phyloP scores from a whole-genome alignment of 2,329 filamentous ascomycete genomes.

The Colletotrichum higginsianum region DNA sequence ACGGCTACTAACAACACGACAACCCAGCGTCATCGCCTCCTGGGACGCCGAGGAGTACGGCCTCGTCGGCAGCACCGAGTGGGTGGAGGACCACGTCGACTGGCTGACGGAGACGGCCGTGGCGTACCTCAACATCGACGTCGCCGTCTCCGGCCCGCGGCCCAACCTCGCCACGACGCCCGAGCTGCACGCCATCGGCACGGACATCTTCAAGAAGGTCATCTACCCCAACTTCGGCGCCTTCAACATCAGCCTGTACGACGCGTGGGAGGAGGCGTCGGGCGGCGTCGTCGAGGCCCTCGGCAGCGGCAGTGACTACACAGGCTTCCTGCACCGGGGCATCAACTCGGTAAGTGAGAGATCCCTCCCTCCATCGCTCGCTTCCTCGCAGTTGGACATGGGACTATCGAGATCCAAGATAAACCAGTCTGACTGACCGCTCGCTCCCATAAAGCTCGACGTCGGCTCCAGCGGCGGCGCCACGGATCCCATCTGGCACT shows the following conservation, averaged over 20 bases:
- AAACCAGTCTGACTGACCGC: conserved; percentile 44
- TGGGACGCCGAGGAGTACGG: conserved; percentile 87
- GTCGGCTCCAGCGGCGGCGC: conserved; percentile 64
- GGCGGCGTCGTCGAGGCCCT: conserved; percentile 64
- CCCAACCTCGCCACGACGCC: conserved; percentile 75
- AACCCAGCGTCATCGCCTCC: conserved; percentile 76
- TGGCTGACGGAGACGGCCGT: conserved; percentile 82
- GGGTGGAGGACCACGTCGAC: conserved; percentile 86
- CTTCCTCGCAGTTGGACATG: no score
- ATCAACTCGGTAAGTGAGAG: conserved; percentile 54
- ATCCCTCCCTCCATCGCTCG: no score
- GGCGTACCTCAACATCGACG: conserved; percentile 86
- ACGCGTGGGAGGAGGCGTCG: conserved; percentile 56
- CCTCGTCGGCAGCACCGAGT: conserved; percentile 85
- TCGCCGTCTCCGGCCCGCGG: conserved; percentile 71
- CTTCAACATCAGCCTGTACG: conserved; percentile 57
- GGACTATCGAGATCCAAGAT: conserved; percentile 45
- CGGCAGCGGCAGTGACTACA: conserved; percentile 78
- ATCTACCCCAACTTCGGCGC: conserved; percentile 72
- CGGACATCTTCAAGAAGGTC: conserved; percentile 73
- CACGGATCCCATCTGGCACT: conserved; percentile 76
- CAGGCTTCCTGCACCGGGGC: conserved; percentile 73
- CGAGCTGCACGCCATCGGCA: conserved; percentile 76
- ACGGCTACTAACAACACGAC: not conserved
- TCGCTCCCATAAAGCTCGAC: conserved; percentile 64